Conservation (phyloP, 225 moss, liverwort and hornwort genomes). For the Takakia lepidozioides region DNA sequence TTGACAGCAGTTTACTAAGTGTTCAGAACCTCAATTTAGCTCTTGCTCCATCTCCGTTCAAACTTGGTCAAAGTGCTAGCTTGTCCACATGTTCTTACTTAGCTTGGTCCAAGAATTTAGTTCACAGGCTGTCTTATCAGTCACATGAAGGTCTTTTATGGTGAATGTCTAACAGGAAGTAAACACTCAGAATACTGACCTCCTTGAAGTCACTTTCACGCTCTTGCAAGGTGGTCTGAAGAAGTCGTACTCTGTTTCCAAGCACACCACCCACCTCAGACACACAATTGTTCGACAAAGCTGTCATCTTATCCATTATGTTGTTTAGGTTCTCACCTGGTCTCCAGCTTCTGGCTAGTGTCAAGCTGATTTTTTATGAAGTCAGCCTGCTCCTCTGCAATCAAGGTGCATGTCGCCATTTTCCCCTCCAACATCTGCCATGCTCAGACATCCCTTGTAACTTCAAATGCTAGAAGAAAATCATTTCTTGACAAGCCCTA, state of each 20-base stretch:
- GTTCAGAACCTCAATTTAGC: no score
- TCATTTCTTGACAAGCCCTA: background rate
- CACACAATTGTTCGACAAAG: no score
- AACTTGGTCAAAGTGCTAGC: no score
- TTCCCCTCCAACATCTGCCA: conserved; percentile 19
- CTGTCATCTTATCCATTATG: no score
- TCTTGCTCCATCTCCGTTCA: no score
- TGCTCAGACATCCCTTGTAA: background rate
- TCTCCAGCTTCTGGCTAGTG: conserved; percentile 17
- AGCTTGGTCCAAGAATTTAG: no score
- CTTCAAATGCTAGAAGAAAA: background rate
- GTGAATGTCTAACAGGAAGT: no score
- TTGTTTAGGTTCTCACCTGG: conserved; percentile 6
- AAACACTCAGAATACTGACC: no score
- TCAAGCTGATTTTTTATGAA: conserved; percentile 32
- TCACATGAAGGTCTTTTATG: no score
- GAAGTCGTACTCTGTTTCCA: conserved; percentile 11
- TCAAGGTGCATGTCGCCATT: conserved; percentile 18
- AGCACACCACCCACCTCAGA: background rate
- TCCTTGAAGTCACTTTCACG: conserved; percentile 21
- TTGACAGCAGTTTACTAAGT: no score
- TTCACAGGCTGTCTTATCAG: no score
- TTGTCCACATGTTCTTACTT: no score
- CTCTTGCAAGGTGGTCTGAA: conserved; percentile 13
- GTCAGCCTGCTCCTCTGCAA: conserved; percentile 20